Base-by-base conservation (phyloP, 805 yeast genomes). In the Teunomyces gatunensis region DNA sequence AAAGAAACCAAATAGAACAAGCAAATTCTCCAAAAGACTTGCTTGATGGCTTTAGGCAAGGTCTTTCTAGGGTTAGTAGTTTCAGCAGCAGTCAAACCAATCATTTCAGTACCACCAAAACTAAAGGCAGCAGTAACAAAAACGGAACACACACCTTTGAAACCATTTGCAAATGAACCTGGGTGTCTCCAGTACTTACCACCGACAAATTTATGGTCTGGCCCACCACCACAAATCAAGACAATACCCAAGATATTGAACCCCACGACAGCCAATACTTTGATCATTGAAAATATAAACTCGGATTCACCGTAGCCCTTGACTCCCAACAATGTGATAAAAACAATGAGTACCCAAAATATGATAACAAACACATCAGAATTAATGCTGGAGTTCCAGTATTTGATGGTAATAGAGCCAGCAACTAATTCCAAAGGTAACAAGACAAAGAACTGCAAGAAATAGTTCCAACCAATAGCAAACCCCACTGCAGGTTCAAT, bases 341-440 rank as follows among this genome's bases (percentile, higher is more conserved):
- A 44, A 7, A 75, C 62, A 50, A 81, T 79, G 1, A 73, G 58
- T 1, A 66, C 67, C 65, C 75, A 79, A 54, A 79, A 80, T 18
- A 80, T 71, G 3, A 80, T 74, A 13, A 82, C 83, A 80, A 83
- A 82, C 7, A 81, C 84, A 47, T 78, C 85, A 0, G 84, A 73
- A 53, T 78, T 78, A 3, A 76, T 73, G n/a, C 54, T 15, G 12
- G 66, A 60, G 48, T 76, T 69, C 87, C 87, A 82, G 57, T 78
- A 81, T 52, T 69, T 63, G 34, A 82, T 72, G 6, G 84, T 79
- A 56, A 81, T 76, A n/a, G 84, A 72, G 27, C 80, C 80, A 25
- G 85, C 85, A 27, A 81, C 81, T 53, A 82, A 63, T 60, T 83
- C 87, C 50, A 79, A 68, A 2, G 87, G 85, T 49, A 82, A 67